These are phyloP conservation scores for Zoysia japonica DNA, from an alignment of 176 grass and related monocot species.

Conservation along the genomic window DNA sequence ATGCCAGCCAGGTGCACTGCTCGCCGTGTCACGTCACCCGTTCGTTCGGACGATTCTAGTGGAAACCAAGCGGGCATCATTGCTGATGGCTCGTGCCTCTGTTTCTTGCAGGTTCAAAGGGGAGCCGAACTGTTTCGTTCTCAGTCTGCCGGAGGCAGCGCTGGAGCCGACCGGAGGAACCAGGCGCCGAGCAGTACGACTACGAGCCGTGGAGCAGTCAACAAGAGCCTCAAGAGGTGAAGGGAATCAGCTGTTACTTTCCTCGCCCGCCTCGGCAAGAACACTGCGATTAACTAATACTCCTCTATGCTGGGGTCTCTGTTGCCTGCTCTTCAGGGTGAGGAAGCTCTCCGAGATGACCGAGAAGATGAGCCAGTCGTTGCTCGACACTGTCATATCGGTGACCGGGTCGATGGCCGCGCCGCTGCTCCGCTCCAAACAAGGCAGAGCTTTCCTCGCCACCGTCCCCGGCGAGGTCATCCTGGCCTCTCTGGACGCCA, in stretches of 20 bases:
- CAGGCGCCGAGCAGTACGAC: constrained; percentile 28
- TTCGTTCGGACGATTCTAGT: neutral
- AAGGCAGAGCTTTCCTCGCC: constrained; percentile 61
- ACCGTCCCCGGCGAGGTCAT: constrained; percentile 77
- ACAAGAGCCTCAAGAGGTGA: constrained; percentile 78
- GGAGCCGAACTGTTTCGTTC: constrained; percentile 76
- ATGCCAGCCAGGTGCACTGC: constrained; percentile 56
- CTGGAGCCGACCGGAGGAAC: constrained; percentile 28
- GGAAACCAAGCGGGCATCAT: neutral
- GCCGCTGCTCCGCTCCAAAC: constrained; percentile 66
- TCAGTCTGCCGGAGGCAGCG: constrained; percentile 37
- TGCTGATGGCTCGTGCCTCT: neutral
- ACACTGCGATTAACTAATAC: neutral
- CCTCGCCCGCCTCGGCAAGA: neutral
- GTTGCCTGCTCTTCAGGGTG: constrained; percentile 50
- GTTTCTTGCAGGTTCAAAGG: constrained; percentile 60
- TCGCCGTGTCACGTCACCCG: neutral
- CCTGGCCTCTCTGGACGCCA: constrained; percentile 76
- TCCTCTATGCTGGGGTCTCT: neutral
- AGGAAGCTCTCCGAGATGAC: constrained; percentile 90
- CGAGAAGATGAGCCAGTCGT: constrained; percentile 77
- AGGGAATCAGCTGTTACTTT: neutral
- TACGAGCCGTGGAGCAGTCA: constrained; percentile 52
- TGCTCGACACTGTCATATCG: constrained; percentile 71
- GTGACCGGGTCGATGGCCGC: constrained; percentile 69